Base-by-base conservation (phyloP, 2,329 filamentous ascomycete species). In the Aspergillus sojae region DNA sequence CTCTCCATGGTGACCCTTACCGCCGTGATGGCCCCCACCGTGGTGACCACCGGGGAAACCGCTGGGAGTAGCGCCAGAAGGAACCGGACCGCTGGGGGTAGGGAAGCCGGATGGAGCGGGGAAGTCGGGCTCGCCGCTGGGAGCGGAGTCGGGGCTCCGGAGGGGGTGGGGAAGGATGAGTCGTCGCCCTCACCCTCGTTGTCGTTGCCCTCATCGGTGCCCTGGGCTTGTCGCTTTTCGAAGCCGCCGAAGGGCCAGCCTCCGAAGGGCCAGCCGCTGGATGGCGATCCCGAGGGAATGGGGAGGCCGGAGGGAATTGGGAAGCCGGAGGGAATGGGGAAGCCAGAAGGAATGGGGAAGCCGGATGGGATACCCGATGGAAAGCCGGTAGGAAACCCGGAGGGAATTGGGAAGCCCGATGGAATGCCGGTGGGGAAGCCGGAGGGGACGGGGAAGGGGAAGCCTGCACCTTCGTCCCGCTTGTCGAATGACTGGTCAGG, bases 261-360 rank as follows among this genome's bases (percentile, higher is more conserved):
- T 16, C 60, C 32, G 21, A 16, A 34, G 16, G 48, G 61, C 46
- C 34, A 54, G 26, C 39, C 54, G 26, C 55, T 32, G n/a, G 21
- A 34, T 7, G 48, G 61, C 6, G 41, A 39, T 30, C 50, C 57
- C 23, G 61, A 28, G 4, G 57, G 57, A n/a, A 58, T 34, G 21
- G 60, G 60, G 3, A 59, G 30, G 21, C 26, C 39, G 30, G 56
- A 26, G 30, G 30, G 30, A 10, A 10, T 30, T n/a, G 59, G 59
- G 32, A 61, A 19, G 28, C 28, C 52, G 30, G 56, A 26, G 30
- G 30, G 30, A 10, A 10, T 30, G n/a, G 59, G 59, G 32, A 61
- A 19, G 28, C 28, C 52, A 19, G 39, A 46, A 7, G 58, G 58
- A 19, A 36, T 16, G 1, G 32, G 32, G 32, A 34, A 34, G 10